Conservation (phyloP, 345 rosid genomes). For the Limnanthes douglasii region DNA sequence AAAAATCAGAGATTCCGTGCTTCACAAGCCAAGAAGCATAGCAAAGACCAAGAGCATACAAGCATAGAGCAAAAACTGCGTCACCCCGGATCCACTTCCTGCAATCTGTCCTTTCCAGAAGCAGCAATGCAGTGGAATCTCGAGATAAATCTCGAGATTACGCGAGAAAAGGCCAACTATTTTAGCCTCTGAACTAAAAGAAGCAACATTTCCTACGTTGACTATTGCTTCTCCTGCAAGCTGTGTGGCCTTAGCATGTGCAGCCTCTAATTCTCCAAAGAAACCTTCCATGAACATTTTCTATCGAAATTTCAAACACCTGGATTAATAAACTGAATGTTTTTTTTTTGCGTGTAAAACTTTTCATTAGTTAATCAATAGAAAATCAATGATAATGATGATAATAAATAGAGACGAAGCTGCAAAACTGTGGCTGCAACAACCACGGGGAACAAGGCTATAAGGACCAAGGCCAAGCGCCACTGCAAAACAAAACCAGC, state of each 20-base stretch:
- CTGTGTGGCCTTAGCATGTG: constrained; percentile 45
- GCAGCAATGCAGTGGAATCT: constrained; percentile 36
- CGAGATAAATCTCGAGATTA: constrained; percentile 36
- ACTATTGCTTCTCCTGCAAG: constrained; percentile 67
- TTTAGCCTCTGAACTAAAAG: constrained; percentile 50
- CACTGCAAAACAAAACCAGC: constrained; percentile 55
- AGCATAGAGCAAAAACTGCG: constrained; percentile 44
- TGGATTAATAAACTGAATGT: not conserved
- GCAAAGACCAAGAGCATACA: constrained; percentile 88
- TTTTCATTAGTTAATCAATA: not conserved
- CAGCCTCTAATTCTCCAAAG: constrained; percentile 48
- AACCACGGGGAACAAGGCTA: constrained; percentile 66
- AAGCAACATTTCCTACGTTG: constrained; percentile 58
- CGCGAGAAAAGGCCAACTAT: constrained; percentile 48
- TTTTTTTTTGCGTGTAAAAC: not conserved
- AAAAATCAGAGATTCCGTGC: constrained; percentile 32
- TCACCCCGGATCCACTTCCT: constrained; percentile 56
- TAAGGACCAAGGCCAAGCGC: constrained; percentile 68
- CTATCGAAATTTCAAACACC: constrained; percentile 17
- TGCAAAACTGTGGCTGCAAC: constrained; percentile 73
- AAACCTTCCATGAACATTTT: constrained; percentile 75
- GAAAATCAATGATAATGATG: not conserved
- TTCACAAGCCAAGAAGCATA: constrained; percentile 51
- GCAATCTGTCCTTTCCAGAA: constrained; percentile 61
- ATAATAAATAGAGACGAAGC: constrained; percentile 60